Evolutionary conservation across 2,329 filamentous ascomycete species (phyloP).

Genomic region (Nemania sp.): DNA sequence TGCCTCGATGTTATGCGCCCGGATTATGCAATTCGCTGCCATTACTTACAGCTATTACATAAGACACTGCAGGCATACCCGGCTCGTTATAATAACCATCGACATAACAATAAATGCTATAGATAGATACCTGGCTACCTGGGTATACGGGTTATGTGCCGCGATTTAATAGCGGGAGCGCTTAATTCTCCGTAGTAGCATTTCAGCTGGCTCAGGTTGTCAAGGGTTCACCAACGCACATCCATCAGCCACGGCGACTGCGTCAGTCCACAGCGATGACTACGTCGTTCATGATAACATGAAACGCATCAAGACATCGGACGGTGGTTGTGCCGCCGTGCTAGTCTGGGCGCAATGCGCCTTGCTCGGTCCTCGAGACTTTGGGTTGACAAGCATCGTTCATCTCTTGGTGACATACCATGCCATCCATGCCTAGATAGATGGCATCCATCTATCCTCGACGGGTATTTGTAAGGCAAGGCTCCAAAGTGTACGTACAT

Average conservation of each 20-base stretch:
- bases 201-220: slow-evolving; percentile 36
- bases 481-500: slow-evolving; percentile 13
- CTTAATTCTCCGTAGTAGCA: slow-evolving; percentile 38
- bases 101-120: slow-evolving; percentile 10
- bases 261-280: slow-evolving; percentile 21
- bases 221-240: slow-evolving; percentile 25
- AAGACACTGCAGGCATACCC: background rate
- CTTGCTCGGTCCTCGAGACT: slow-evolving; percentile 26
- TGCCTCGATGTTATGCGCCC: background rate
- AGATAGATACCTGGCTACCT: slow-evolving; percentile 3
- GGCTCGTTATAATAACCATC: slow-evolving; percentile 2
- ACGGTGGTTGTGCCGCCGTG: background rate
- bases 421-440: no score
- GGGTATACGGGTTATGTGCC: slow-evolving; percentile 6
- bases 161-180: slow-evolving; percentile 20
- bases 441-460: background rate
- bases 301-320: slow-evolving; percentile 20
- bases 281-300: slow-evolving; percentile 15
- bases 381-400: slow-evolving; percentile 23
- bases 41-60: background rate
- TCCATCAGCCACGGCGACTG: slow-evolving; percentile 32
- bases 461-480: slow-evolving; percentile 3
- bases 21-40: background rate
- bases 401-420: slow-evolving; percentile 13
- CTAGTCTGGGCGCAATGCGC: background rate